phyloP scores from a whole-genome alignment of 208 protist genomes.

The Acanthamoeba royreba region DNA sequence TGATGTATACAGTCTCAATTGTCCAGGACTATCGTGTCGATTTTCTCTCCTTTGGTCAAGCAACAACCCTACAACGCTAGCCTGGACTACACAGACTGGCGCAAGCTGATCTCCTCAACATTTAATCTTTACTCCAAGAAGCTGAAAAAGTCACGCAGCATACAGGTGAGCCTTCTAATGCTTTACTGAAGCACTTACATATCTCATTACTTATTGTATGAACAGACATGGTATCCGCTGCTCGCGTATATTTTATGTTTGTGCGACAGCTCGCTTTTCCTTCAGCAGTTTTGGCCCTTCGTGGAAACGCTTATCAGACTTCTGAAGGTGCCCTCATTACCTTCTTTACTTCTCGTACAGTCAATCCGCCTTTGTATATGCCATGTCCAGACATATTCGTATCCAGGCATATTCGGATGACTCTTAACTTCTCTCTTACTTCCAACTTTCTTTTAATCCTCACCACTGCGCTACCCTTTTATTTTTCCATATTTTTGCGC shows the following conservation, averaged over 20 bases:
- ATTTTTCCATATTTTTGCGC: background rate
- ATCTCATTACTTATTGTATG: background rate
- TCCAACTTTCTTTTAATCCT: no score
- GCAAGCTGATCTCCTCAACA: background rate
- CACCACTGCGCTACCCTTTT: no score
- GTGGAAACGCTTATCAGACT: background rate
- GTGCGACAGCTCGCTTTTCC: background rate
- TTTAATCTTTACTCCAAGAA: constrained; percentile 4
- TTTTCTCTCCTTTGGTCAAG: background rate
- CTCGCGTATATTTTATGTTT: background rate
- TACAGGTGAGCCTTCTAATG: background rate
- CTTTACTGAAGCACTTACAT: background rate
- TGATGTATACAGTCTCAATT: background rate
- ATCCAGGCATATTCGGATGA: background rate
- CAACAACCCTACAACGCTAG: background rate
- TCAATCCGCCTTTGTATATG: background rate
- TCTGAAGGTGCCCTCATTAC: constrained; percentile 31
- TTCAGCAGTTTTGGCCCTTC: background rate
- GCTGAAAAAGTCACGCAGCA: constrained; percentile 1
- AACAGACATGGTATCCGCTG: background rate
- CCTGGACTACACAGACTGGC: constrained; percentile 6
- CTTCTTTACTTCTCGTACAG: background rate
- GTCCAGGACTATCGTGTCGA: background rate
- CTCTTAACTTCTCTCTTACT: no score
- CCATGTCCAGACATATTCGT: background rate